Conservation (phyloP, 345 rosid species). For the Eucalyptus cloeziana region DNA sequence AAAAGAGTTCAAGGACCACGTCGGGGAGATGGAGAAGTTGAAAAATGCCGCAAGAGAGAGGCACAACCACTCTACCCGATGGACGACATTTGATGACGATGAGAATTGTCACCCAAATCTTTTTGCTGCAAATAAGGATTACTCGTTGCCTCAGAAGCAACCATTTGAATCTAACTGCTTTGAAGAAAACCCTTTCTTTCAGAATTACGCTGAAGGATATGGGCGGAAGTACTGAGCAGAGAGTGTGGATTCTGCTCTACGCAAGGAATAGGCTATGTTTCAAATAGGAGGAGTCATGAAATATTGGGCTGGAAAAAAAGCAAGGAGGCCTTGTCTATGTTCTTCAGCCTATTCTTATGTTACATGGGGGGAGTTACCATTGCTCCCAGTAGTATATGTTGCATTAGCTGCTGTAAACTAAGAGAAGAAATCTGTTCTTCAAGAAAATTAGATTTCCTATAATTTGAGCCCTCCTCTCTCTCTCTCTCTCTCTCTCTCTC, state of each 20-base stretch:
- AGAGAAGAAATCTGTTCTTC: constrained; percentile 18
- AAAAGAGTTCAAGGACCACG: constrained; percentile 70
- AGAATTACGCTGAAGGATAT: neutral
- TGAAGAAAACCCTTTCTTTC: neutral
- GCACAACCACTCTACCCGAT: constrained; percentile 22
- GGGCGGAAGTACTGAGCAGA: neutral
- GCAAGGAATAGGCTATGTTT: neutral
- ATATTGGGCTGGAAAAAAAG: neutral
- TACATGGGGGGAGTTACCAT: neutral
- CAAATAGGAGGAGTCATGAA: neutral
- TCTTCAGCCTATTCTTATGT: neutral
- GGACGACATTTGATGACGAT: constrained; percentile 51
- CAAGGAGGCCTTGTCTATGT: neutral
- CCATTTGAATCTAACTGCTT: neutral
- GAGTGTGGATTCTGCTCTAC: neutral
- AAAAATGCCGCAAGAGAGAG: constrained; percentile 31
- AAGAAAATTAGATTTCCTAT: neutral
- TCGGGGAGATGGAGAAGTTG: constrained; percentile 53
- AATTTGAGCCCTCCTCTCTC: neutral
- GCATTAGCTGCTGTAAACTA: neutral
- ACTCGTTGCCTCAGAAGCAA: neutral
- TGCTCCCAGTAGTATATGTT: neutral
- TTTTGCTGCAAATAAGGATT: constrained; percentile 18
- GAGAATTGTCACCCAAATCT: constrained; percentile 53
- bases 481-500: neutral